Base-by-base conservation (phyloP, 192 early-diverging fungal species). In the Backusella tuberculispora region DNA sequence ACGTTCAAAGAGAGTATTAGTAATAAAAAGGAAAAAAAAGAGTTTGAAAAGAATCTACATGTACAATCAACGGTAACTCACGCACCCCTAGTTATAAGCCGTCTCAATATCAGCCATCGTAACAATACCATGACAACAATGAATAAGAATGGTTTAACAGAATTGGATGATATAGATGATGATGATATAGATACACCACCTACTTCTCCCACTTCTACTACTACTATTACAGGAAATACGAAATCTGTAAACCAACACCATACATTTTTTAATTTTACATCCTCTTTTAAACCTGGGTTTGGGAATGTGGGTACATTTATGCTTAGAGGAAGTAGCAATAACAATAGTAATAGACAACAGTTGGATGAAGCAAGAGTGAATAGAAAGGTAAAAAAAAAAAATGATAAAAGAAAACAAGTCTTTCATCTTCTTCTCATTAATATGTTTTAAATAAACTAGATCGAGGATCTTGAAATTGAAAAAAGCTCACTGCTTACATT, bases 381-480 rank as follows among this genome's bases (percentile, higher is more conserved):
- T 69, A 47, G 74, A 68, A 76, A 76, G 47, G 74, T 76, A 76
- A 19, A 47, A 69, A 12, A 69, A 24, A 29, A 12, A 15, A 47
- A 21, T 6, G 1, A 68, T 21, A 66, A 7, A n/a, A n/a, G n/a
- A n/a, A n/a, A 66, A 8, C n/a, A 66, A 15, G 38, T 66, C 12
- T 24, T 6, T 24, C 13, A n/a, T 68, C 17, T 68, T 17, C 21
- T 10, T 13, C 14, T 29, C 63, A 65, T 6, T 34, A 7, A 66
- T 26, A 8, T 8, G 0, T n/a, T 68, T 65, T 34, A 34, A 13
- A 26, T 69, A 24, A 60, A 21, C 24, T 19, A 76, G 74, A 70
- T 76, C 38, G 66, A 68, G 8, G 74, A 76, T 37, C 43, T 76
- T 34, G 74, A 76, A 76, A 76, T 76, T n/a, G 74, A 76, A 76